Percentiles rank a stretch among this genome's conserved stretches.
Conservation (phyloP, 805 yeast genomes). For the Schwanniomyces yamadae region DNA sequence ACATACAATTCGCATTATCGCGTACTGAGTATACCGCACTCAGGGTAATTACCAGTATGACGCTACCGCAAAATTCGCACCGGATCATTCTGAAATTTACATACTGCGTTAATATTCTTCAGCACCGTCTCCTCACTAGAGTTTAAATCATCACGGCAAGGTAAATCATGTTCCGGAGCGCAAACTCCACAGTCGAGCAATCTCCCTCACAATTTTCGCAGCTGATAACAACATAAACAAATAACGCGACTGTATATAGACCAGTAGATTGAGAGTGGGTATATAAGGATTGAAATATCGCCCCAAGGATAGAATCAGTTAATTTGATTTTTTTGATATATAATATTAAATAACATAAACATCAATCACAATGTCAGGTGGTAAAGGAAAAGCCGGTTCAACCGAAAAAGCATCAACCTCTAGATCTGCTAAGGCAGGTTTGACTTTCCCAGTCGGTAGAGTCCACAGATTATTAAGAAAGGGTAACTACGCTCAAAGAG, state of each 20-base stretch:
- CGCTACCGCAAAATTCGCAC: no score
- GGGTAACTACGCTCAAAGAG: slow-evolving; percentile 97
- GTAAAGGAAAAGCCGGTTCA: slow-evolving; percentile 91
- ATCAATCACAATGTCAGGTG: slow-evolving; percentile 65
- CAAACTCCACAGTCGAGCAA: neutral
- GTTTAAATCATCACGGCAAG: neutral
- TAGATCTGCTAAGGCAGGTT: slow-evolving; percentile 98
- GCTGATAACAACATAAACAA: slow-evolving; percentile 1
- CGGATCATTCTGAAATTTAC: no score
- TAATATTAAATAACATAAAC: slow-evolving; percentile 4
- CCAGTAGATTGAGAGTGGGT: neutral
- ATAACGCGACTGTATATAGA: slow-evolving; percentile 4
- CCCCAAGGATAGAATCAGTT: neutral
- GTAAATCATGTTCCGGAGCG: neutral
- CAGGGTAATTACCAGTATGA: no score
- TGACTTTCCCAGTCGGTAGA: slow-evolving; percentile 99
- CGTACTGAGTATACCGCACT: no score
- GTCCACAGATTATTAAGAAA: slow-evolving; percentile 94
- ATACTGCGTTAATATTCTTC: no score
- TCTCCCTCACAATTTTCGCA: neutral
- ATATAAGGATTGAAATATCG: slow-evolving; percentile 2
- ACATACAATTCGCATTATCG: slow-evolving; percentile 1
- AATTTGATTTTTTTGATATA: neutral
- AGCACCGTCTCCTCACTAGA: no score
- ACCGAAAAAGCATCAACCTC: slow-evolving; percentile 95